phyloP scores from a whole-genome alignment of 2,329 filamentous ascomycete genomes.

The Orbilia javanica region DNA sequence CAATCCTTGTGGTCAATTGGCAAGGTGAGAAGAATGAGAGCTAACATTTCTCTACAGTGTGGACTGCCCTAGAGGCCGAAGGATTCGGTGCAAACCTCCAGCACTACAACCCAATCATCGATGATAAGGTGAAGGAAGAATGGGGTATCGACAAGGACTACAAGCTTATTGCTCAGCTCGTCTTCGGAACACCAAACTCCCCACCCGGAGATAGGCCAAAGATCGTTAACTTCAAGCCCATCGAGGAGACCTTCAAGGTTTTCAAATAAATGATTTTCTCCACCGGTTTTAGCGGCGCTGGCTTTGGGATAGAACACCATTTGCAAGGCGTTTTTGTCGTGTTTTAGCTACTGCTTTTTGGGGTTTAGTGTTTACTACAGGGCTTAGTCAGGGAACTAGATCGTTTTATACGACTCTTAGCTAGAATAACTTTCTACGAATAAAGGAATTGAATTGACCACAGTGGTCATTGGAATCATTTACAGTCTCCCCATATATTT shows the following conservation, averaged over 20 bases:
- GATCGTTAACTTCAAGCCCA: slow-evolving; percentile 69
- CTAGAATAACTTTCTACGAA: background rate
- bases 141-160: slow-evolving; percentile 80
- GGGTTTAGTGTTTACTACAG: background rate
- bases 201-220: slow-evolving; percentile 71
- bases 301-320: slow-evolving; percentile 21
- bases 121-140: slow-evolving; percentile 75
- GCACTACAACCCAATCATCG: slow-evolving; percentile 91
- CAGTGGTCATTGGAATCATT: background rate
- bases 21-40: background rate
- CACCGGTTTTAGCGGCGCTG: background rate
- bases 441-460: background rate
- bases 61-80: slow-evolving; percentile 85
- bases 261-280: slow-evolving; percentile 33
- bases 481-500: background rate
- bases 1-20: too few species aligned
- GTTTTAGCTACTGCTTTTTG: background rate
- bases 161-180: slow-evolving; percentile 84
- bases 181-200: slow-evolving; percentile 77
- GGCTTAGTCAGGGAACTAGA: background rate
- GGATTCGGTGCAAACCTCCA: slow-evolving; percentile 90
- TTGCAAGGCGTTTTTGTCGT: slow-evolving; percentile 5
- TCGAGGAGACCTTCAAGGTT: slow-evolving; percentile 68
- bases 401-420: background rate
- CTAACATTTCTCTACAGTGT: slow-evolving; percentile 68